These are phyloP conservation scores for Trichophyton rubrum DNA, from an alignment of 2,329 filamentous ascomycete genomes.

Conservation along the genomic window DNA sequence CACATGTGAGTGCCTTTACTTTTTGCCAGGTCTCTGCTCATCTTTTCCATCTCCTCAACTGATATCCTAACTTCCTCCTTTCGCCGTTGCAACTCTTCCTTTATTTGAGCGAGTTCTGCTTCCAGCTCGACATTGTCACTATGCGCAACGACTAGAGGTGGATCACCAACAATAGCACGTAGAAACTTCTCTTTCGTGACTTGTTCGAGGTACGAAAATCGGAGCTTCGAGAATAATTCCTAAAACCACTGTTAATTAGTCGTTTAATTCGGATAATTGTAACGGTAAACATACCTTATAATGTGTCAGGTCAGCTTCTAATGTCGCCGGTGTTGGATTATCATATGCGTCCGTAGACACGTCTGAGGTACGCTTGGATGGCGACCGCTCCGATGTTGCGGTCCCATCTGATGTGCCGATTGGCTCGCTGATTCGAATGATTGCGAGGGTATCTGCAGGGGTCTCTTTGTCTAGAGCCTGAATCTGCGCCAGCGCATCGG, in stretches of 20 bases:
- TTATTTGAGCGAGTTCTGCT: slow-evolving; percentile 54
- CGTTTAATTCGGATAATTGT: not conserved
- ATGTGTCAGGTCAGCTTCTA: slow-evolving; percentile 74
- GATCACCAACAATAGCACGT: slow-evolving; percentile 78
- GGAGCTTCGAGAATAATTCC: slow-evolving; percentile 88
- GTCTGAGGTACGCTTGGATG: slow-evolving; percentile 54
- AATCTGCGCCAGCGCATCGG: not conserved
- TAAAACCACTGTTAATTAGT: slow-evolving; percentile 18
- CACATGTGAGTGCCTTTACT: slow-evolving; percentile 23
- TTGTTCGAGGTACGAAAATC: slow-evolving; percentile 95
- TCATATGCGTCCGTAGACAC: slow-evolving; percentile 53
- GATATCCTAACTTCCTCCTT: slow-evolving; percentile 67
- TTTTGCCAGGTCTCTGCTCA: slow-evolving; percentile 52
- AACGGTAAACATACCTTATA: slow-evolving; percentile 49
- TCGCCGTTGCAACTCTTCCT: slow-evolving; percentile 62
- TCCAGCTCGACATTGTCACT: slow-evolving; percentile 73
- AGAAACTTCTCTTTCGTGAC: slow-evolving; percentile 98
- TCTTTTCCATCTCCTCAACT: slow-evolving; percentile 58
- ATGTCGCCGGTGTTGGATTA: slow-evolving; percentile 57
- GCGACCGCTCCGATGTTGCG: slow-evolving; percentile 17
- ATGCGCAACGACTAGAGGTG: slow-evolving; percentile 69
- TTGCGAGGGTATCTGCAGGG: slow-evolving; percentile 41
- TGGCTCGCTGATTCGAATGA: slow-evolving; percentile 64
- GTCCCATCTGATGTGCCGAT: slow-evolving; percentile 38
- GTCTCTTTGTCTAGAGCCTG: not conserved